Evolutionary conservation across 495 filamentous ascomycete genomes (phyloP).

Genomic region (Sordaria brevicollis): DNA sequence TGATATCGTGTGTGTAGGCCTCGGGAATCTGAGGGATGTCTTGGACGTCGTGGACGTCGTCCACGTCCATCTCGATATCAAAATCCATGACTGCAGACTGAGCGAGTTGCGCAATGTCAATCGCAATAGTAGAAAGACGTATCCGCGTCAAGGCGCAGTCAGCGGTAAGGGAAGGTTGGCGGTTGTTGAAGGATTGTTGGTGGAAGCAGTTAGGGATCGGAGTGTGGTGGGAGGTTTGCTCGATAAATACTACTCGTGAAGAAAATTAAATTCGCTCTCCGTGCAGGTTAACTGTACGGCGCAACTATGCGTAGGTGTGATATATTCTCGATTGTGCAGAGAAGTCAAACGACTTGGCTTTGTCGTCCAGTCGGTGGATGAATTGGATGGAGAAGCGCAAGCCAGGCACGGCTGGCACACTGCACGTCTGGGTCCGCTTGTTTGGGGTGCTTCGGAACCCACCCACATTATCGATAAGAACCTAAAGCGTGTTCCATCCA

Average conservation of each 20-base stretch:
- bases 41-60: slow-evolving; percentile 47
- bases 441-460: background rate
- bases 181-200: background rate
- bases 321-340: background rate
- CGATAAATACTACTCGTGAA: background rate
- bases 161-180: background rate
- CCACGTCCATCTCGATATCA: slow-evolving; percentile 62
- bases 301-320: background rate
- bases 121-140: background rate
- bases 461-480: background rate
- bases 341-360: background rate
- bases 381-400: background rate
- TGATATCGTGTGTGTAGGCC: slow-evolving; percentile 35
- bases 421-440: background rate
- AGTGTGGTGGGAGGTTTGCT: background rate
- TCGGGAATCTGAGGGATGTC: slow-evolving; percentile 32
- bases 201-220: background rate
- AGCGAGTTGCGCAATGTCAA: background rate
- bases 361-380: background rate
- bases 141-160: background rate
- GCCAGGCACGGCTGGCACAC: background rate
- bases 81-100: slow-evolving; percentile 50
- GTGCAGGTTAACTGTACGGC: background rate
- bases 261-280: background rate
- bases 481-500: background rate